Evolutionary conservation across 176 grass and related monocot species (phyloP), one percentile per base, ranked within the genome.

Genomic region (Juncus inflexus): DNA sequence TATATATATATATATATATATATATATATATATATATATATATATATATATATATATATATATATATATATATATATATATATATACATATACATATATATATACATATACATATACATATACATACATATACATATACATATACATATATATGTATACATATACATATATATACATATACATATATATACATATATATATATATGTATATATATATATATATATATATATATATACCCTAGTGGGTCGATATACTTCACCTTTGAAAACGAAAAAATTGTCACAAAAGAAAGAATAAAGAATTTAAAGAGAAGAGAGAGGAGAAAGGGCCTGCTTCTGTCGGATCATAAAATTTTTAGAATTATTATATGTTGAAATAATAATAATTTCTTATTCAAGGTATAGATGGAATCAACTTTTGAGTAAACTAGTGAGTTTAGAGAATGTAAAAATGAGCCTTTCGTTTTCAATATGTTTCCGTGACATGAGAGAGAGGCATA

Each of bases 401-500:
- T 69, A 55, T 39, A 14, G 12, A 67, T 51, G 11, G 8, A 41
- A 66, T 68, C 16, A 68, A 68, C 6, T 70, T 37, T 70, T 43
- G 53, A 70, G 14, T 45, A 70, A 45, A 37, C 1, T 59, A 7
- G 38, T 70, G 54, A 39, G 28, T 45, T 58, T 58, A 35, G 9
- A n/a, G 53, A 43, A 70, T 4, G 13, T 19, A 38, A 35, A 47
- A 9, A 61, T 61, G 15, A 7, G 38, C 37, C 39, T 71, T 71
- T 71, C 53, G 14, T 58, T 71, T 71, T 59, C 39, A 71, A 45
- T 57, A 39, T 58, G 53, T 71, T 40, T 57, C 12, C 39, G 67
- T 71, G 67, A 71, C 67, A 71, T 71, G 28, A 55, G 14, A 71
- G 4, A 75, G 15, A 64, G n/a, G 14, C 12, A 35, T 19, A 65